A percentile compares a stretch with the other conserved stretches of the same genome.
phyloP scores from a whole-genome alignment of 2,329 filamentous ascomycete species.

The Thielaviopsis musarum region DNA sequence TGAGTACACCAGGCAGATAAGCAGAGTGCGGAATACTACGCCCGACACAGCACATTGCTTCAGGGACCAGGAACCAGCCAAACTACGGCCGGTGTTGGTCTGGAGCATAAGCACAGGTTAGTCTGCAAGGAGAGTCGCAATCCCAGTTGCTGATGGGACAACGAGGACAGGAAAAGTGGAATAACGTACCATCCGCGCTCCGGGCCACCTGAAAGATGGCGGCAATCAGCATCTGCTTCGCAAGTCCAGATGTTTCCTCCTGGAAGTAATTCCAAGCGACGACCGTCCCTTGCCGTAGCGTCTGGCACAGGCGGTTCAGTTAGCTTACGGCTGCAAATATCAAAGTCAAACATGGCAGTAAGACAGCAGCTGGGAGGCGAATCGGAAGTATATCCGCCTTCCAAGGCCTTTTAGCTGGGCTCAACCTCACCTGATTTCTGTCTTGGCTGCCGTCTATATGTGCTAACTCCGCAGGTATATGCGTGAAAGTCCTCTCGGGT shows the following conservation, averaged over 20 bases:
- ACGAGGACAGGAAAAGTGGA: slow-evolving; percentile 10
- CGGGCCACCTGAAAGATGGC: slow-evolving; percentile 60
- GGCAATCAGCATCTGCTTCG: slow-evolving; percentile 66
- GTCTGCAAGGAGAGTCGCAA: background rate
- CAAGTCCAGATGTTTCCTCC: slow-evolving; percentile 62
- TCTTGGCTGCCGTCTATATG: slow-evolving; percentile 25
- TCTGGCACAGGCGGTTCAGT: background rate
- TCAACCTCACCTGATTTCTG: background rate
- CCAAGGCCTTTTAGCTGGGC: background rate
- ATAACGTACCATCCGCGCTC: slow-evolving; percentile 69
- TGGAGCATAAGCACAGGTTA: background rate
- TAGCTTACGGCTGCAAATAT: background rate
- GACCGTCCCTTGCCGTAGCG: background rate
- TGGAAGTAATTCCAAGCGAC: background rate
- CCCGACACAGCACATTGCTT: background rate
- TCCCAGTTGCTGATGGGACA: background rate
- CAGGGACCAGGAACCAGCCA: background rate
- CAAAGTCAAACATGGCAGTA: background rate
- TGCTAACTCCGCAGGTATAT: slow-evolving; percentile 67
- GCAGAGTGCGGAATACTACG: background rate
- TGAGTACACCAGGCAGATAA: background rate
- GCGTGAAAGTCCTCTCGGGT: slow-evolving; percentile 67
- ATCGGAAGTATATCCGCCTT: no score
- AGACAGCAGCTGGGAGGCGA: background rate
- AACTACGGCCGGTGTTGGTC: background rate